Evolutionary conservation across 176 grass and related monocot genomes (phyloP).

Genomic region (Triticum aestivum): DNA sequence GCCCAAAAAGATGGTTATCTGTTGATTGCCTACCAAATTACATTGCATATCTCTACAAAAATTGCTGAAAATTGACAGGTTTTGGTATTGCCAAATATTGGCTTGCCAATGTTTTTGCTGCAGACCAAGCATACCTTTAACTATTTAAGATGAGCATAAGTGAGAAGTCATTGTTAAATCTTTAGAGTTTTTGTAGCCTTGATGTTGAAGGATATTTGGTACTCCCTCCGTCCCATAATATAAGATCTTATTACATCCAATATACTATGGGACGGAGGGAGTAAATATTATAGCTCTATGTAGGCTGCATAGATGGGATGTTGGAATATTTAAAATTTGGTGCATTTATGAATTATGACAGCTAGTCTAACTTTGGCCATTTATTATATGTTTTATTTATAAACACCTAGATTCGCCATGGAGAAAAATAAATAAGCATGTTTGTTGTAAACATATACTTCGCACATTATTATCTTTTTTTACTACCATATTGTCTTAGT

Average conservation of each 20-base stretch:
- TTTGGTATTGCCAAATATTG: not conserved
- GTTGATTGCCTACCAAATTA: not conserved
- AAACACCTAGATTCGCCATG: constrained; percentile 11
- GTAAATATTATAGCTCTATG: not conserved
- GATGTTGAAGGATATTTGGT: constrained; percentile 1
- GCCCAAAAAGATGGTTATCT: not conserved
- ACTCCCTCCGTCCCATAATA: no score
- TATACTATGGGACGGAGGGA: no score
- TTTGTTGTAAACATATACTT: not conserved
- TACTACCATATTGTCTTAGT: not conserved
- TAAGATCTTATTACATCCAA: no score
- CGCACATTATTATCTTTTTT: not conserved
- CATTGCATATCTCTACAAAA: not conserved
- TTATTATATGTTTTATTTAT: not conserved
- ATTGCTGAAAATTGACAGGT: not conserved
- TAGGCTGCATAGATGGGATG: constrained; percentile 5
- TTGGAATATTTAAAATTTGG: constrained; percentile 21
- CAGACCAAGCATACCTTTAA: not conserved
- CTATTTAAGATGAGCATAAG: not conserved
- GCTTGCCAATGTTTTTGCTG: not conserved
- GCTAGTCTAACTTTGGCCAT: constrained; percentile 7
- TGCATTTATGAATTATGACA: constrained; percentile 18
- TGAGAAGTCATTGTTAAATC: constrained; percentile 2
- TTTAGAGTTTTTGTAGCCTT: constrained; percentile 1
- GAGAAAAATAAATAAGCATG: not conserved